Conservation (phyloP, 2,329 filamentous ascomycete species). For the Pestalotiopsis sp. region DNA sequence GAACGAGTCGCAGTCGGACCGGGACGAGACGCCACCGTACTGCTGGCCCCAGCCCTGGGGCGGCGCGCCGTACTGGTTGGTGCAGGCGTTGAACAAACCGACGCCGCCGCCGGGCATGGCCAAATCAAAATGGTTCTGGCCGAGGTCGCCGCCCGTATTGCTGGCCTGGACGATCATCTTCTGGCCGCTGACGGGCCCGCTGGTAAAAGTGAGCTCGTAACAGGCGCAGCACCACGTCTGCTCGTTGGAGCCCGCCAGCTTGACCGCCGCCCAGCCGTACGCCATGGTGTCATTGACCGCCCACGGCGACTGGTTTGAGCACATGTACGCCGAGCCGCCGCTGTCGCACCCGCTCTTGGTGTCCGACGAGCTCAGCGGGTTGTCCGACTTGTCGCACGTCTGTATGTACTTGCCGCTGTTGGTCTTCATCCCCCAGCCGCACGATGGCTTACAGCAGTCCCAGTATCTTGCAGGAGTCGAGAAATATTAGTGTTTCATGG, state of each 20-base stretch:
- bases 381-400: slow-evolving; percentile 58
- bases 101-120: slow-evolving; percentile 56
- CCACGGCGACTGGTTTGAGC: slow-evolving; percentile 65
- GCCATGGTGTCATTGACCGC: slow-evolving; percentile 59
- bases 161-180: slow-evolving; percentile 63
- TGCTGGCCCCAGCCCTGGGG: slow-evolving; percentile 56
- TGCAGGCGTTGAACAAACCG: slow-evolving; percentile 53
- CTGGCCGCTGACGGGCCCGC: slow-evolving; percentile 55
- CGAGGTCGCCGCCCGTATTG: slow-evolving; percentile 59
- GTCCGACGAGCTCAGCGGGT: slow-evolving; percentile 51
- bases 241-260: slow-evolving; percentile 57
- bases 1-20: slow-evolving; percentile 54
- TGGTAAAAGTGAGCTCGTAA: slow-evolving; percentile 64
- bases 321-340: slow-evolving; percentile 62
- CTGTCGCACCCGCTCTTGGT: slow-evolving; percentile 54
- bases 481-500: not conserved
- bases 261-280: slow-evolving; percentile 68
- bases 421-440: slow-evolving; percentile 62
- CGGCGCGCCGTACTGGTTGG: slow-evolving; percentile 46
- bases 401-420: slow-evolving; percentile 51
- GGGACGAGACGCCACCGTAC: slow-evolving; percentile 59
- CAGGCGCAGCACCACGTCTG: slow-evolving; percentile 67
- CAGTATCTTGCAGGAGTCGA: slow-evolving; percentile 35
- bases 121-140: slow-evolving; percentile 58
- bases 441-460: slow-evolving; percentile 75